Evolutionary conservation across 345 rosid genomes (phyloP).

Genomic region (Eutrema heterophyllum): DNA sequence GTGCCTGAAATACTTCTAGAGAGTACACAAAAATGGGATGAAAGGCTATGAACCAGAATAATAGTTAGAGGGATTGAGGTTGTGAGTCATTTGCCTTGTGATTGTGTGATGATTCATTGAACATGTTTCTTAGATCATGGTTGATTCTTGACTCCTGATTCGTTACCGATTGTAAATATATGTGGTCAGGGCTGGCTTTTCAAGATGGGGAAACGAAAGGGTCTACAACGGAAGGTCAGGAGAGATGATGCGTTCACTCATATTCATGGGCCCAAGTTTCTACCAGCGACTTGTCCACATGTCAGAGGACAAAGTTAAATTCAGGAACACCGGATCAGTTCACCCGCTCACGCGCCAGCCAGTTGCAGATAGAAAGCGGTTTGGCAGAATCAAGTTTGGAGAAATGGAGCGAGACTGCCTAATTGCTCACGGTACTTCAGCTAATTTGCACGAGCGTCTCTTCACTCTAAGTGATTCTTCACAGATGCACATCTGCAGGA

Average conservation of each 20-base stretch:
- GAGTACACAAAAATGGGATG: not conserved
- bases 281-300: conserved; percentile 47
- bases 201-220: not conserved
- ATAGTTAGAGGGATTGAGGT: not conserved
- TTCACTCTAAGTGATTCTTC: conserved; percentile 71
- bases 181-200: not conserved
- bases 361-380: conserved; percentile 73
- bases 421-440: conserved; percentile 73
- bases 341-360: conserved; percentile 88
- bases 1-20: not conserved
- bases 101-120: not conserved
- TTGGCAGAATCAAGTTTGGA: conserved; percentile 74
- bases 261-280: not conserved
- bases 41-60: not conserved
- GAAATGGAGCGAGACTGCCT: conserved; percentile 90
- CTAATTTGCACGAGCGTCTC: conserved; percentile 71
- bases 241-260: not conserved
- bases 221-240: not conserved
- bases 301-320: conserved; percentile 84
- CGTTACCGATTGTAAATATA: too few species aligned
- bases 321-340: conserved; percentile 81
- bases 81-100: not conserved
- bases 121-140: too few species aligned
- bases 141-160: too few species aligned
- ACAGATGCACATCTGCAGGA: conserved; percentile 64